A percentile compares a stretch with the other conserved stretches of the same genome.
Conservation (phyloP, 495 filamentous ascomycete genomes). For the Trichocladium uniseriatum region DNA sequence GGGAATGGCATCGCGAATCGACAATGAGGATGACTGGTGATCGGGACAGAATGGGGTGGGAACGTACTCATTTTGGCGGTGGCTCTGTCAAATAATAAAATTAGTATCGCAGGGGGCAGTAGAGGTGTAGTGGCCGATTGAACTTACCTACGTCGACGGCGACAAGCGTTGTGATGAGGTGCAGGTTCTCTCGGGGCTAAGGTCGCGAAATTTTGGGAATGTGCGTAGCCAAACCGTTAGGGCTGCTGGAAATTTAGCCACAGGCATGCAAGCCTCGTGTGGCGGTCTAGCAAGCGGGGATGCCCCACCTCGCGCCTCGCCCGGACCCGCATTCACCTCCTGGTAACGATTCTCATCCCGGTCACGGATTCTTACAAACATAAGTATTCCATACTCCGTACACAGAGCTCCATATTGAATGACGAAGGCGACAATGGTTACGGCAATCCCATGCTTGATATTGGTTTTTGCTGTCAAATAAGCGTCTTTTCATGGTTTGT, state of each 20-base stretch:
- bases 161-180: slow-evolving; percentile 22
- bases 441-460: no score
- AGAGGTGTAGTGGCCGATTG: not conserved
- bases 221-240: slow-evolving; percentile 24
- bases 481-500: no score
- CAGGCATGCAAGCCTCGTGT: slow-evolving; percentile 4
- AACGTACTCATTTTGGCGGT: slow-evolving; percentile 39
- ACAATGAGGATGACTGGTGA: not conserved
- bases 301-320: no score
- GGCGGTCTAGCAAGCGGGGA: not conserved
- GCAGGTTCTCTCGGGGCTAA: slow-evolving; percentile 23
- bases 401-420: no score
- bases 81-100: slow-evolving; percentile 12
- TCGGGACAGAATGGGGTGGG: slow-evolving; percentile 4
- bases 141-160: slow-evolving; percentile 29
- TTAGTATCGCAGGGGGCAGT: slow-evolving; percentile 12
- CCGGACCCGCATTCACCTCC: no score
- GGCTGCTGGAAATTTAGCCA: slow-evolving; percentile 21
- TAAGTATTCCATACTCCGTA: not conserved
- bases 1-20: not conserved
- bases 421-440: no score
- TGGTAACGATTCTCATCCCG: not conserved
- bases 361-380: not conserved
- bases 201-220: slow-evolving; percentile 33
- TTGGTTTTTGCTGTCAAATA: no score